These are phyloP conservation scores for Papiliotrema flavescens DNA, from an alignment of 1,284 basidiomycete species.

Conservation along the genomic window DNA sequence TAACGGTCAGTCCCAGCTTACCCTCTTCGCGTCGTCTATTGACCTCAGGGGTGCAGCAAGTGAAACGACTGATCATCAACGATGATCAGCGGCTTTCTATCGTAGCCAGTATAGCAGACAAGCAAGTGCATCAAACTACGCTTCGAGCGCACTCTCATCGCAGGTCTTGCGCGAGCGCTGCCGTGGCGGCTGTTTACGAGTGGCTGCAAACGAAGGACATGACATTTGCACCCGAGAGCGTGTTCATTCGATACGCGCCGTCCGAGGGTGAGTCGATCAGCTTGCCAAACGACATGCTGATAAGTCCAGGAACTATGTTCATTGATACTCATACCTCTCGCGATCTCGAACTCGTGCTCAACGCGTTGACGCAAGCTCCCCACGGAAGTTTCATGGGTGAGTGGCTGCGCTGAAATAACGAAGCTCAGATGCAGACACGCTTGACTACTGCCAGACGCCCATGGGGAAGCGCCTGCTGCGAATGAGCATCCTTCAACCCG, in stretches of 20 bases:
- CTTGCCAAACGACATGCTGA: neutral
- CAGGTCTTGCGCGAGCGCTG: constrained; percentile 70
- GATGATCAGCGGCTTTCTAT: constrained; percentile 71
- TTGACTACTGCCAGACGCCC: constrained; percentile 80
- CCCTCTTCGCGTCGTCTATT: neutral
- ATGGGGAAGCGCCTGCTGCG: constrained; percentile 79
- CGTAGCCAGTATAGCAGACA: constrained; percentile 68
- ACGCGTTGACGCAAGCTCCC: constrained; percentile 63
- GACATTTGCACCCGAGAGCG: constrained; percentile 64
- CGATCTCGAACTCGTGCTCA: constrained; percentile 82
- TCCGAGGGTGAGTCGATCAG: constrained; percentile 54
- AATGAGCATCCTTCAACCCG: constrained; percentile 76
- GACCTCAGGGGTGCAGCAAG: neutral
- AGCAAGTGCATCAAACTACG: constrained; percentile 53
- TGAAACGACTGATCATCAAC: constrained; percentile 59
- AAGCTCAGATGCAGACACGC: constrained; percentile 45
- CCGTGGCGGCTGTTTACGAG: constrained; percentile 68
- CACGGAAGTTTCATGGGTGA: constrained; percentile 70
- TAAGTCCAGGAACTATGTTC: constrained; percentile 72
- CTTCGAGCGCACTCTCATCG: constrained; percentile 53
- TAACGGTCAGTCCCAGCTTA: neutral
- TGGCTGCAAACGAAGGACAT: constrained; percentile 66
- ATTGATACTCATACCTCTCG: constrained; percentile 81
- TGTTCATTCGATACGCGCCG: constrained; percentile 74
- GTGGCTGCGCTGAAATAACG: constrained; percentile 14